Base-by-base conservation (phyloP, 108 stramenopile species). In the Nannochloropsis gaditana region DNA sequence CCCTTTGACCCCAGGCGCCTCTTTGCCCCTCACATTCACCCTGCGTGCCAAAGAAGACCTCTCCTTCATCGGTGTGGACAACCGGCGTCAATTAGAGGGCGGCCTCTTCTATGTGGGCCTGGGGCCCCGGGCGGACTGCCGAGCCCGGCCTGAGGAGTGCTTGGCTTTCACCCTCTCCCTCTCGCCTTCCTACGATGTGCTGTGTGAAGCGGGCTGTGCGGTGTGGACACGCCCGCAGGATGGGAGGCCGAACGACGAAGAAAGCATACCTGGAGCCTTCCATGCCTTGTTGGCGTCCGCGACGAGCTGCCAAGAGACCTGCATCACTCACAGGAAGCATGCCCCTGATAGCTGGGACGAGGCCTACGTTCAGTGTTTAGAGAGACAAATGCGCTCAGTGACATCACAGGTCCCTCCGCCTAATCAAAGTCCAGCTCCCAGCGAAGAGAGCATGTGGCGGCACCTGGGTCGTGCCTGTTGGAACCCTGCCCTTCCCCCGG, bases 51-150 rank as follows among this genome's bases (percentile, higher is more conserved):
- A 83, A 11, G 43, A 17, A 17, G 90, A 90, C 15, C 80, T 90
- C 50, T 59, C 82, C 85, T 90, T 83, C 45, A 83, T 90, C 19
- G 89, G 89, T 31, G 59, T 50, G 2, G 85, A 90, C 79, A 43
- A 82, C 50, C 81, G 84, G 19, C 80, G 81, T 8, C 80, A 85
- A 8, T 21, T 90, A 43, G 89, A 90, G 87, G 42, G 42, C 41
- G 89, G 87, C 42, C 79, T 85, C 2, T 88, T 85, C 43, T 41
- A 83, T 11, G 59, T 90, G 21, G 89, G 87, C 5, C 79, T 85
- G 41, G 84, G 84, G 10, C 88, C 87, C 5, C 21, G 79, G 15
- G 59, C 45, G 31, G 89, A 90, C 87, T 90, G 89, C 44, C 80
- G 89, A 17, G 45, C 73, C 59, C 43, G 84, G n/a, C 84, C 88